Conservation (phyloP, 129 eudicot species). For the Centella asiatica region DNA sequence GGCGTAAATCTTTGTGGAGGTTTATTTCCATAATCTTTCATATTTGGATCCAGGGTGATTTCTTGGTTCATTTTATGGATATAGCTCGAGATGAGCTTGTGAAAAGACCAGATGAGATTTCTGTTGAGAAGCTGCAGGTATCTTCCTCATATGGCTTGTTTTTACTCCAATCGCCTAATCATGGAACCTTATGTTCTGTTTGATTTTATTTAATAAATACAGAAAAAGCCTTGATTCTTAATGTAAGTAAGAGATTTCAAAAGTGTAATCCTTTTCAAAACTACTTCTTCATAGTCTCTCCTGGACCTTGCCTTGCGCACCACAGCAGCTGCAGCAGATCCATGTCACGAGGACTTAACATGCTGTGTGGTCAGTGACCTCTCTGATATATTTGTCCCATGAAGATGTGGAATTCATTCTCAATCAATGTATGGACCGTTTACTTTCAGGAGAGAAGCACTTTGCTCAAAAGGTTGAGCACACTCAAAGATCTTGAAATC, state of each 20-base stretch:
- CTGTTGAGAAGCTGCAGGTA: conserved; percentile 97
- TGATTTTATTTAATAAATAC: neutral
- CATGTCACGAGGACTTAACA: conserved; percentile 80
- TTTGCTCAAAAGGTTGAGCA: conserved; percentile 66
- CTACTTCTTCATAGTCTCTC: conserved; percentile 53
- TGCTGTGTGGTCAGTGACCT: conserved; percentile 77
- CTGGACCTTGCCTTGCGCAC: conserved; percentile 95
- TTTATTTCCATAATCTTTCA: neutral
- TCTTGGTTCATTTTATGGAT: conserved; percentile 98
- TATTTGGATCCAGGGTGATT: conserved; percentile 69
- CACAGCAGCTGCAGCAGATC: conserved; percentile 98
- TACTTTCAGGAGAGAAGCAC: conserved; percentile 65
- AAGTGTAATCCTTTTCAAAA: neutral
- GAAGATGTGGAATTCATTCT: neutral
- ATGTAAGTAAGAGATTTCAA: conserved; percentile 5
- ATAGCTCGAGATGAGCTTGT: conserved; percentile 91
- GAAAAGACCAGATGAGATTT: conserved; percentile 79
- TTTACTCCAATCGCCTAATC: neutral
- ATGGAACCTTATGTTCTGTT: neutral
- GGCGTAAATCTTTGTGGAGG: neutral
- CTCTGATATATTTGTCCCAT: neutral
- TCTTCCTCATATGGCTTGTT: neutral
- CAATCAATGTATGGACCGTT: neutral
- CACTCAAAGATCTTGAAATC: conserved; percentile 73
- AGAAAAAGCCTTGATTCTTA: conserved; percentile 2